Percentiles rank a stretch among this genome's conserved stretches.
Evolutionary conservation across 331 rosid species (phyloP).

Genomic region (Erythrophleum ivorense): DNA sequence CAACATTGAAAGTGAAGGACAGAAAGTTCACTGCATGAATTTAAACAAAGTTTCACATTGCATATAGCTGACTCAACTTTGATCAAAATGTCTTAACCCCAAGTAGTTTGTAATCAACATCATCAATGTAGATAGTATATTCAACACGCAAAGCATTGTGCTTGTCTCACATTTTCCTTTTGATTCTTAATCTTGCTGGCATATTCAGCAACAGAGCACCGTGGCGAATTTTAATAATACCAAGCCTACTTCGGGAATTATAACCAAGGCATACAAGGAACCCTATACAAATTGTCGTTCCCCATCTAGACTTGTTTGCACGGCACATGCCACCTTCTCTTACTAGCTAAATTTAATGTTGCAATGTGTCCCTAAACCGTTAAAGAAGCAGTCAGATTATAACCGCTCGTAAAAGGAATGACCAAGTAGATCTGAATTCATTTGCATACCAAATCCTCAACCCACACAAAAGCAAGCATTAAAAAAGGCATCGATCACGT

Average conservation of each 20-base stretch:
- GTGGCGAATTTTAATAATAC: background rate
- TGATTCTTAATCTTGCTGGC: conserved; percentile 27
- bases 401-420: background rate
- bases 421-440: conserved; percentile 31
- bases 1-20: background rate
- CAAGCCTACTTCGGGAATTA: background rate
- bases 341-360: background rate
- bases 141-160: background rate
- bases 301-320: conserved; percentile 11
- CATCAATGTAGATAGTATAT: background rate
- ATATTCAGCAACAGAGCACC: conserved; percentile 1
- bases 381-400: background rate
- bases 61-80: background rate
- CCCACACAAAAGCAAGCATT: conserved; percentile 14
- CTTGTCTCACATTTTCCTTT: conserved; percentile 17
- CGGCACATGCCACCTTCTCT: background rate
- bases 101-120: background rate
- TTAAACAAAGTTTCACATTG: background rate
- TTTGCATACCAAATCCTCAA: conserved; percentile 27
- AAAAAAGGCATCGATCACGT: background rate
- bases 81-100: background rate
- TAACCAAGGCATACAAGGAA: background rate
- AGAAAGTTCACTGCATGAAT: background rate
- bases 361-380: background rate
- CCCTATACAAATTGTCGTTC: background rate